A percentile compares a stretch with the other conserved stretches of the same genome.
Evolutionary conservation across 768 basidiomycete species (phyloP).

Genomic region (Auricularia sp.): DNA sequence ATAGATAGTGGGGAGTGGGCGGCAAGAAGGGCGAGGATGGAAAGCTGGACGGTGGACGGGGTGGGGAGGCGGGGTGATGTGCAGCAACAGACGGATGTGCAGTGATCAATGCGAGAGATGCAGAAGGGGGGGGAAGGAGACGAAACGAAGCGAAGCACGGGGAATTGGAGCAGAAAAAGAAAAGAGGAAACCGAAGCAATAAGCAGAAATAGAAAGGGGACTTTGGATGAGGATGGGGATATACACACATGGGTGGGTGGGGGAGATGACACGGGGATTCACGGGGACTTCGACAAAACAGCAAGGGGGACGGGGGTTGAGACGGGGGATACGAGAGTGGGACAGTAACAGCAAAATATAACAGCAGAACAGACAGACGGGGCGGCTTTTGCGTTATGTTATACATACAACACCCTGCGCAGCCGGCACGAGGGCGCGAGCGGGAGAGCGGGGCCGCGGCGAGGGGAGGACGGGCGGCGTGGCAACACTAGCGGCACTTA

Average conservation of each 20-base stretch:
- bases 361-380: slow-evolving; percentile 5
- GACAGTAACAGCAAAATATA: slow-evolving; percentile 7
- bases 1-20: not conserved
- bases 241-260: too few relatives aligned
- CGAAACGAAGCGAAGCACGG: slow-evolving; percentile 39
- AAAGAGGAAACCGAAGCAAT: not conserved
- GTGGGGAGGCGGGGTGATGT: not conserved
- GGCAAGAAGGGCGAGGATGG: not conserved
- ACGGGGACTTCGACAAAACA: too few relatives aligned
- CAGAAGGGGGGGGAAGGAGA: slow-evolving; percentile 29
- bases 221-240: too few relatives aligned
- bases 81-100: too few relatives aligned
- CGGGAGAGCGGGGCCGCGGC: slow-evolving; percentile 5
- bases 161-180: not conserved
- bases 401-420: not conserved
- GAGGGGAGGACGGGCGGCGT: slow-evolving; percentile 5
- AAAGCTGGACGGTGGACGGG: not conserved
- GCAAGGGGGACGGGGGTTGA: not conserved
- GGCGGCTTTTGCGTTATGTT: not conserved
- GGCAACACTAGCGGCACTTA: slow-evolving; percentile 4
- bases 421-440: not conserved
- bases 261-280: too few relatives aligned
- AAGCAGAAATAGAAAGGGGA: not conserved
- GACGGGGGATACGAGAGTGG: slow-evolving; percentile 2
- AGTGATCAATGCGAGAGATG: too few relatives aligned